These are phyloP conservation scores for Ogataea trehalophila DNA, from an alignment of 805 yeast species.

Conservation along the genomic window DNA sequence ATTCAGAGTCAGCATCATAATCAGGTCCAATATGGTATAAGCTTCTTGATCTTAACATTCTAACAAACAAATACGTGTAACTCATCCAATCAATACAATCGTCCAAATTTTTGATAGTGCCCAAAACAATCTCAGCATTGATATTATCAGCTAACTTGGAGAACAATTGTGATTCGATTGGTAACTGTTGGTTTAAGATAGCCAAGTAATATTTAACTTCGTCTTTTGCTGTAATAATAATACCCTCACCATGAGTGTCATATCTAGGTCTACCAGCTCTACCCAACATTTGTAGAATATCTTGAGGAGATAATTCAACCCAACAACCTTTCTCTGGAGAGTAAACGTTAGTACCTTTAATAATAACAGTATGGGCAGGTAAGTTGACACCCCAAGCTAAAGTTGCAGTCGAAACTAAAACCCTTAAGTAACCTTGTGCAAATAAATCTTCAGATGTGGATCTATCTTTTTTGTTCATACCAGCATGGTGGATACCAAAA, in stretches of 20 bases:
- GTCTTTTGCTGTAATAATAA: conserved; percentile 80
- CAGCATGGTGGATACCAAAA: conserved; percentile 91
- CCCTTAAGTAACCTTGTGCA: conserved; percentile 81
- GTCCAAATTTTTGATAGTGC: conserved; percentile 51
- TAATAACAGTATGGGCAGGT: conserved; percentile 92
- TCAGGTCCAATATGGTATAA: conserved; percentile 73
- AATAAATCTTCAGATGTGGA: conserved; percentile 77
- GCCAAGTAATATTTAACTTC: conserved; percentile 88
- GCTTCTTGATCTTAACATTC: conserved; percentile 71
- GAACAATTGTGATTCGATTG: conserved; percentile 86
- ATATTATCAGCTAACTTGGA: conserved; percentile 63
- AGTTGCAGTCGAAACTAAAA: conserved; percentile 86
- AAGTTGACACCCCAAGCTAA: conserved; percentile 96
- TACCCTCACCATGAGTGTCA: conserved; percentile 90
- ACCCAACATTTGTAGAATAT: conserved; percentile 94
- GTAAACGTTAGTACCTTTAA: conserved; percentile 90
- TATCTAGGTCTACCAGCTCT: conserved; percentile 97
- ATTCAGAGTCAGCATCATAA: conserved; percentile 44
- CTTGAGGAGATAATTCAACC: conserved; percentile 92
- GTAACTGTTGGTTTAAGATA: conserved; percentile 83
- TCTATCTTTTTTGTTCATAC: conserved; percentile 68
- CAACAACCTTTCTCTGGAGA: conserved; percentile 87
- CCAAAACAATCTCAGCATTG: conserved; percentile 84
- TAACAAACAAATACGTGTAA: conserved; percentile 68
- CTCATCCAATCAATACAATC: conserved; percentile 83